Conservation (phyloP, 2,329 filamentous ascomycete species). For the Monilinia fructigena region DNA sequence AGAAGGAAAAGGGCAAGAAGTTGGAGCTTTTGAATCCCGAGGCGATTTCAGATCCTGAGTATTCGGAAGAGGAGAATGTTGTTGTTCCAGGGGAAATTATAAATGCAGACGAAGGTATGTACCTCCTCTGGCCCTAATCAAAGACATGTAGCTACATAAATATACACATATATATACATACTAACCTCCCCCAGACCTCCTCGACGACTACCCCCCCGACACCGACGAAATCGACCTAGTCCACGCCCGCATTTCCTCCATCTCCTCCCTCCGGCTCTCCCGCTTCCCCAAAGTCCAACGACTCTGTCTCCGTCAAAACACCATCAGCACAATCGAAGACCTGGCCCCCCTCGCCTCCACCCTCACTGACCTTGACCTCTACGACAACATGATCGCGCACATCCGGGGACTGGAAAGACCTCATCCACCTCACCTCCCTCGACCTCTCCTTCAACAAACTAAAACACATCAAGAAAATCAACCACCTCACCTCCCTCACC, state of each 20-base stretch:
- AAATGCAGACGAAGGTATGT: constrained; percentile 73
- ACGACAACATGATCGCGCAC: constrained; percentile 92
- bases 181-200: constrained; percentile 46
- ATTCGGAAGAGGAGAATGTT: constrained; percentile 71
- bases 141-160: neutral
- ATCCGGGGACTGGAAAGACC: constrained; percentile 80
- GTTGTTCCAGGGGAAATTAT: constrained; percentile 72
- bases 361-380: constrained; percentile 84
- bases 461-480: constrained; percentile 91
- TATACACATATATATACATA: neutral
- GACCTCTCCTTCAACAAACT: constrained; percentile 99
- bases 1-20: constrained; percentile 51
- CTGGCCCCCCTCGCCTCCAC: constrained; percentile 64
- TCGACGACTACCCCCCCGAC: constrained; percentile 59
- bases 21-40: constrained; percentile 73
- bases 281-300: constrained; percentile 75
- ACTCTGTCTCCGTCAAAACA: constrained; percentile 90
- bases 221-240: constrained; percentile 82
- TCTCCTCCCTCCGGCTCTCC: constrained; percentile 75
- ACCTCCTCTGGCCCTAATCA: neutral
- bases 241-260: constrained; percentile 80
- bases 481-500: constrained; percentile 71
- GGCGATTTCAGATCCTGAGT: constrained; percentile 79
- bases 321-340: constrained; percentile 76
- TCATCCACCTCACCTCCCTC: constrained; percentile 72